Base-by-base conservation (phyloP, 2,329 filamentous ascomycete genomes). In the Lasiodiplodia gonubiensis region DNA sequence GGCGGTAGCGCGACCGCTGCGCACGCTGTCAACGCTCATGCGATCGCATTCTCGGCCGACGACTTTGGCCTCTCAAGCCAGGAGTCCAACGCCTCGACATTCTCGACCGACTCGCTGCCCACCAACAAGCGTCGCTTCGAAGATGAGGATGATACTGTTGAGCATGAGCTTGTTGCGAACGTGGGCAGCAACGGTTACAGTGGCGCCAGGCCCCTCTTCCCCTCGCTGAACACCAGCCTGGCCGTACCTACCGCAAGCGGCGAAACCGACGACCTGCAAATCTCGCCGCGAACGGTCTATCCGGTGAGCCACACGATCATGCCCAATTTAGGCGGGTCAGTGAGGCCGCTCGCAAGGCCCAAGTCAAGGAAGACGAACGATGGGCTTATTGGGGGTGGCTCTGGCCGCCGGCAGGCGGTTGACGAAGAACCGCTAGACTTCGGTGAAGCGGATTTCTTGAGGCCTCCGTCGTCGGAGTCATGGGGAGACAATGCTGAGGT, bases 361-460 rank as follows among this genome's bases (percentile, higher is more conserved):
- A 76, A 72, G 71, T 74, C 71, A 67, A 68, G 53, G 71, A 74
- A 49, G 69, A 75, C 76, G 77, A 76, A 72, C 80, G 64, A 72
- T 76, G 59, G 25, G 10, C 8, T 6, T 39, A 3, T 10, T 21
- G 33, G 39, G 16, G 74, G 67, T 70, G 68, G 71, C 73, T 68
- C 51, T 75, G 70, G 78, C 79, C 79, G 71, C 78, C 37, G 65
- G 21, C 25, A 61, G 42, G 48, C 54, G 21, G 55, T 61, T 11
- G 23, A 18, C 10, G 39, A 33, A 8, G 18, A 35, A 4, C 54
- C 42, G 18, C 27, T 39, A 70, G 89, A 92, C 74, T 92, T 92
- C 75, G 88, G 86, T 67, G 90, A 93, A 68, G 90, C 90, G 0
- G 83, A 86, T 0, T 93, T 93, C 59, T 67, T 83, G 70, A 71